phyloP scores from a whole-genome alignment of 306 rosid species.

The Casuarina glauca region DNA sequence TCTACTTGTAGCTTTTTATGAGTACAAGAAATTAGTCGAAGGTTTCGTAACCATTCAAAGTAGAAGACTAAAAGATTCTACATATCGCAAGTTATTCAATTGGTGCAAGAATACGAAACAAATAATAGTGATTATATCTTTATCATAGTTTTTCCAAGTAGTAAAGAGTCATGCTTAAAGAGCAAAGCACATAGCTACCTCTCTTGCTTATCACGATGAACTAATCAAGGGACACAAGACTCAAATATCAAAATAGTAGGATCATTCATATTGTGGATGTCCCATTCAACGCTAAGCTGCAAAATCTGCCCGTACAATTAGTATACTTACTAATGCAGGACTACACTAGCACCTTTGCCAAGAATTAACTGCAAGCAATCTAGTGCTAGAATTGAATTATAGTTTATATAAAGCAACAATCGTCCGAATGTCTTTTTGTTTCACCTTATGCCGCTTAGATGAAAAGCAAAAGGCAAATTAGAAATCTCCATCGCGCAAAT shows the following conservation, averaged over 20 bases:
- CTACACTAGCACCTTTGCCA: too few relatives aligned
- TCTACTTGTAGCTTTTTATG: background rate
- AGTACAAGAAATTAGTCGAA: background rate
- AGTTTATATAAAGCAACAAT: too few relatives aligned
- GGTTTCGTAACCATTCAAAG: background rate
- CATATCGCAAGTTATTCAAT: background rate
- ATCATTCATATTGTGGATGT: background rate
- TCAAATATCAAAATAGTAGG: background rate
- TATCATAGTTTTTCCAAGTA: background rate
- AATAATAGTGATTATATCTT: background rate
- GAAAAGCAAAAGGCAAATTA: too few relatives aligned
- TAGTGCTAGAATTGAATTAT: too few relatives aligned
- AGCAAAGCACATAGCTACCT: background rate
- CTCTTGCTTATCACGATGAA: background rate
- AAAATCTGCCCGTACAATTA: too few relatives aligned
- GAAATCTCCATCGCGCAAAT: too few relatives aligned
- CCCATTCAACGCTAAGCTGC: too few relatives aligned
- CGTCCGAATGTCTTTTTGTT: too few relatives aligned
- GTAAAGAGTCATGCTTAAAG: background rate
- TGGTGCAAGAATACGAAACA: background rate
- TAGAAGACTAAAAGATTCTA: too few relatives aligned
- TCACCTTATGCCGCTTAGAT: too few relatives aligned
- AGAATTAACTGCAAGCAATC: too few relatives aligned
- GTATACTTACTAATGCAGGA: too few relatives aligned
- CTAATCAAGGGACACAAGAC: background rate